Evolutionary conservation across 2,329 filamentous ascomycete species (phyloP).

Genomic region (Calonectria pauciramosa): DNA sequence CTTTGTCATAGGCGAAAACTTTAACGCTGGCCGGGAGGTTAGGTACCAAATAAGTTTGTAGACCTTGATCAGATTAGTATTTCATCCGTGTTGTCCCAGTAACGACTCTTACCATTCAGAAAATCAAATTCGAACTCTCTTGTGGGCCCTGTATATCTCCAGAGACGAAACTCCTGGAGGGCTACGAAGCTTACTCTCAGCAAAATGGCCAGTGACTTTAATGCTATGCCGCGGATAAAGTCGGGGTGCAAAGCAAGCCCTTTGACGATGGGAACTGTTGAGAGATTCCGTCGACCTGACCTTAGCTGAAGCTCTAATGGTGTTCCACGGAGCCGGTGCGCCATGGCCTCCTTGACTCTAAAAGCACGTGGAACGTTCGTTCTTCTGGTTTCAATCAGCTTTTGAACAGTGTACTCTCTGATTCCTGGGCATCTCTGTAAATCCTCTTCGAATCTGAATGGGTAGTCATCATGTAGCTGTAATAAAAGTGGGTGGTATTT

Average conservation of each 20-base stretch:
- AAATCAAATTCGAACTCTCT: neutral
- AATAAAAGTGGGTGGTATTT: neutral
- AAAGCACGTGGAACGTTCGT: neutral
- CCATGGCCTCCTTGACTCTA: too few species aligned
- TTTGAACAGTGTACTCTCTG: neutral
- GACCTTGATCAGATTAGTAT: neutral
- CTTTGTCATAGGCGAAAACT: slow-evolving; percentile 10
- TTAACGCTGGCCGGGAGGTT: slow-evolving; percentile 13
- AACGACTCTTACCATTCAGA: neutral
- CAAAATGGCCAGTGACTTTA: slow-evolving; percentile 11
- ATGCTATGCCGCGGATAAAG: neutral
- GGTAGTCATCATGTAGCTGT: slow-evolving; percentile 12
- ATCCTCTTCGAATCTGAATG: slow-evolving; percentile 16
- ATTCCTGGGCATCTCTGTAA: neutral
- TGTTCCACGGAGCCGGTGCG: slow-evolving; percentile 1
- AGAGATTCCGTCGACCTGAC: neutral
- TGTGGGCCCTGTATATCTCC: neutral
- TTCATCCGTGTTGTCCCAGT: too few species aligned
- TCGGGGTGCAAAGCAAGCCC: slow-evolving; percentile 13
- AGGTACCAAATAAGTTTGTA: slow-evolving; percentile 10
- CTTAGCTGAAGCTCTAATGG: slow-evolving; percentile 21
- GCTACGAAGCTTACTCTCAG: slow-evolving; percentile 19
- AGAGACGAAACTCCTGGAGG: slow-evolving; percentile 18
- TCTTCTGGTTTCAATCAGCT: neutral
- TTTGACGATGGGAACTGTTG: slow-evolving; percentile 17